Conservation (phyloP, 1,284 basidiomycete species). For the Lignosus rhinocerotis region DNA sequence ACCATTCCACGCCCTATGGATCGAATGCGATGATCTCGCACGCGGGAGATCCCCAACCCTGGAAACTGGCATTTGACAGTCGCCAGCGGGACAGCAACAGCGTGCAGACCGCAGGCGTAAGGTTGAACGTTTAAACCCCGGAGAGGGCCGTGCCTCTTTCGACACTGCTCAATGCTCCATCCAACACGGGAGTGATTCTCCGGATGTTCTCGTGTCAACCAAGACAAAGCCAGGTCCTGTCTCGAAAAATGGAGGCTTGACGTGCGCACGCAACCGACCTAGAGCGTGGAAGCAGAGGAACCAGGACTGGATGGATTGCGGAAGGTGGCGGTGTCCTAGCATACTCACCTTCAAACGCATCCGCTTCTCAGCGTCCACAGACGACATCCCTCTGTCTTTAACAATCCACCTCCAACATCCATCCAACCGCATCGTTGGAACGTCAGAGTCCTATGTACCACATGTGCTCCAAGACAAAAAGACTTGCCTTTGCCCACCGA, state of each 20-base stretch:
- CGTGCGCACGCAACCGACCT: neutral
- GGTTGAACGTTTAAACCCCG: neutral
- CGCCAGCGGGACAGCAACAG: neutral
- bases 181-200: neutral
- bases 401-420: neutral
- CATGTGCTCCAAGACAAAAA: too few relatives aligned
- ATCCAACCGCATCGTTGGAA: neutral
- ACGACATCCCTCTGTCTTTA: neutral
- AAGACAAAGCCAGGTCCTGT: neutral
- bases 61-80: neutral
- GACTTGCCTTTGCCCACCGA: too few relatives aligned
- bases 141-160: neutral
- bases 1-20: neutral
- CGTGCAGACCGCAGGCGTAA: neutral
- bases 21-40: neutral
- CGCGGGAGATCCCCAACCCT: neutral
- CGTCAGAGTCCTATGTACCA: neutral
- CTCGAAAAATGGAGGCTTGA: neutral
- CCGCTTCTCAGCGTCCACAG: neutral
- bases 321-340: slow-evolving; percentile 9
- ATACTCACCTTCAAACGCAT: slow-evolving; percentile 1
- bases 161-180: neutral
- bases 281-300: neutral
- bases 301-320: neutral
- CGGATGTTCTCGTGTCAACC: neutral